These are phyloP conservation scores for Cicer judaicum DNA, from an alignment of 306 rosid species.

Conservation along the genomic window DNA sequence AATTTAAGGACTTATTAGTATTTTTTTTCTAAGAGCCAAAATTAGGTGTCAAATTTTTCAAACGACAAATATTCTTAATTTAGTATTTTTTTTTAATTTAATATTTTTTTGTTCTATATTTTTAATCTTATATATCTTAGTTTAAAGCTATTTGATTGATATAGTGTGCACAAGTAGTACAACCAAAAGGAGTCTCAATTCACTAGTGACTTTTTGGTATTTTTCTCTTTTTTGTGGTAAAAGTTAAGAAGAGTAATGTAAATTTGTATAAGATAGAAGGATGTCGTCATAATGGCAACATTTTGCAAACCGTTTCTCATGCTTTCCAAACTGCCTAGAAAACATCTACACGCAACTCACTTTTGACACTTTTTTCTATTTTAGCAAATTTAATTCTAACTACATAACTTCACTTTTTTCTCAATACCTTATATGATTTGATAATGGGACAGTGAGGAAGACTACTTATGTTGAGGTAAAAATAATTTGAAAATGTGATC, in stretches of 20 bases:
- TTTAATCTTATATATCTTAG: not conserved
- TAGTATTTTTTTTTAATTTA: too few species aligned
- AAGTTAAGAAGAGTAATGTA: not conserved
- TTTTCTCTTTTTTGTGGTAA: conserved; percentile 7
- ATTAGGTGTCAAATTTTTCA: not conserved
- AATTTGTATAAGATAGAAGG: not conserved
- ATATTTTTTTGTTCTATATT: too few species aligned
- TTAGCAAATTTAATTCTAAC: not conserved
- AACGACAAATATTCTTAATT: too few species aligned
- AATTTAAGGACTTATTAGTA: not conserved
- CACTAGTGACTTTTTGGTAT: conserved; percentile 1
- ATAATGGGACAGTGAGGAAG: not conserved
- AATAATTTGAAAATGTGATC: not conserved
- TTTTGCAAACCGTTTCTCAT: not conserved
- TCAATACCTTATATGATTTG: not conserved
- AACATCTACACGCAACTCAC: conserved; percentile 20
- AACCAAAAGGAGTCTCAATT: not conserved
- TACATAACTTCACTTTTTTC: not conserved
- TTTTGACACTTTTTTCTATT: conserved; percentile 3
- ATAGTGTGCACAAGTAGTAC: not conserved
- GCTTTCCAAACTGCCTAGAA: conserved; percentile 33
- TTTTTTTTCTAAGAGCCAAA: not conserved
- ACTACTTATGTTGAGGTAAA: not conserved
- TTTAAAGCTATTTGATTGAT: not conserved
- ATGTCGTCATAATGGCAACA: conserved; percentile 56